Conservation (phyloP, 257 asterid genomes). For the Forsythia viridissima region DNA sequence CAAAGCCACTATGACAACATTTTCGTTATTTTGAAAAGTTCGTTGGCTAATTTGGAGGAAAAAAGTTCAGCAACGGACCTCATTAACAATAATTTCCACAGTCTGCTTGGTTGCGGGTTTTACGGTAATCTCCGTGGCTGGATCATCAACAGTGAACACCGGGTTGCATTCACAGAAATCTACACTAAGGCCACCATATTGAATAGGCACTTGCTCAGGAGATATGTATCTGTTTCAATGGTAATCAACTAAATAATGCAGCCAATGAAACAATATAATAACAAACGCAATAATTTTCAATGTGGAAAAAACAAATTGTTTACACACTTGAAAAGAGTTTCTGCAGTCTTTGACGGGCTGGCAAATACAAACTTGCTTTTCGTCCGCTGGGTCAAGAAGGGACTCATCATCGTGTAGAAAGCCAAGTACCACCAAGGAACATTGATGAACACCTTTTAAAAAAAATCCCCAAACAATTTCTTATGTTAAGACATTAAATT, state of each 20-base stretch:
- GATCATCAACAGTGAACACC: conserved; percentile 75
- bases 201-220: conserved; percentile 86
- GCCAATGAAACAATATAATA: background rate
- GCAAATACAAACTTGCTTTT: conserved; percentile 89
- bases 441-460: conserved; percentile 74
- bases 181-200: conserved; percentile 84
- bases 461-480: background rate
- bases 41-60: background rate
- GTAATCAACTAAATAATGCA: conserved; percentile 15
- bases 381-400: conserved; percentile 85
- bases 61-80: conserved; percentile 40
- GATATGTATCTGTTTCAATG: conserved; percentile 57
- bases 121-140: conserved; percentile 67
- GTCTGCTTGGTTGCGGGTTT: conserved; percentile 88
- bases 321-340: conserved; percentile 83
- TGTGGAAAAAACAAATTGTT: background rate
- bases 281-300: background rate
- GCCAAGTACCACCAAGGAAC: conserved; percentile 99
- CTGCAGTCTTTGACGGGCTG: conserved; percentile 70
- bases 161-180: conserved; percentile 94
- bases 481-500: background rate
- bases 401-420: conserved; percentile 81
- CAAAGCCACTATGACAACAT: background rate
- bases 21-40: too few species aligned
- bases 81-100: conserved; percentile 82